phyloP scores from a whole-genome alignment of 148 eudicot genomes.

The Chenopodium formosanum region DNA sequence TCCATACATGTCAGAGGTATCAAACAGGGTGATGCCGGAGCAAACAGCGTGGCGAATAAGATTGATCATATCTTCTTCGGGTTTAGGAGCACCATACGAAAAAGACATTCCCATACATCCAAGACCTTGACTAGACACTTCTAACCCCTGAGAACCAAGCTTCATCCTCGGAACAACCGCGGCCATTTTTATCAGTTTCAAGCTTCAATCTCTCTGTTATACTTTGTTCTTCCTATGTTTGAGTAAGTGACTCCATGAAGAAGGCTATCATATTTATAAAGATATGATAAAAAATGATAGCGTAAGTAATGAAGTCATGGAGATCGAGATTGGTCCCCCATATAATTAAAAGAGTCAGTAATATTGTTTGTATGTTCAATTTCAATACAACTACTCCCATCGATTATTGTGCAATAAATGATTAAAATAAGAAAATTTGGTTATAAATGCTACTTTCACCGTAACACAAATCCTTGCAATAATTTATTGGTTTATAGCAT shows the following conservation, averaged over 20 bases:
- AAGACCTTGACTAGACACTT: constrained; percentile 31
- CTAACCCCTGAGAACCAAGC: not conserved
- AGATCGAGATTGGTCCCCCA: not conserved
- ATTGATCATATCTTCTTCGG: constrained; percentile 29
- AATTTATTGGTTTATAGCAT: no score
- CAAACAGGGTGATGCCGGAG: constrained; percentile 34
- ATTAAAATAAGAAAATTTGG: no score
- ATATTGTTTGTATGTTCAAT: no score
- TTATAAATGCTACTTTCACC: no score
- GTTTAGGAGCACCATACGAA: constrained; percentile 26
- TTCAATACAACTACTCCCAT: no score
- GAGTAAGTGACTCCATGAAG: not conserved
- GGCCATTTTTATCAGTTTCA: not conserved
- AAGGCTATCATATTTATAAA: not conserved
- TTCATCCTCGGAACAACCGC: not conserved
- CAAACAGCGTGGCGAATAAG: constrained; percentile 30
- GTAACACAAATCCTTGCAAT: no score
- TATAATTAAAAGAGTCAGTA: no score
- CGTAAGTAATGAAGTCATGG: not conserved
- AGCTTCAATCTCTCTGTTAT: no score
- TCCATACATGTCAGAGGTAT: constrained; percentile 35
- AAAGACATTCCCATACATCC: constrained; percentile 35
- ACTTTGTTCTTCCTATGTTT: no score
- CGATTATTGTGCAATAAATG: no score
- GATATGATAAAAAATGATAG: no score